A percentile compares a stretch with the other conserved stretches of the same genome.
phyloP scores from a whole-genome alignment of 192 early-diverging fungal genomes.

The Umbelopsis sp. region DNA sequence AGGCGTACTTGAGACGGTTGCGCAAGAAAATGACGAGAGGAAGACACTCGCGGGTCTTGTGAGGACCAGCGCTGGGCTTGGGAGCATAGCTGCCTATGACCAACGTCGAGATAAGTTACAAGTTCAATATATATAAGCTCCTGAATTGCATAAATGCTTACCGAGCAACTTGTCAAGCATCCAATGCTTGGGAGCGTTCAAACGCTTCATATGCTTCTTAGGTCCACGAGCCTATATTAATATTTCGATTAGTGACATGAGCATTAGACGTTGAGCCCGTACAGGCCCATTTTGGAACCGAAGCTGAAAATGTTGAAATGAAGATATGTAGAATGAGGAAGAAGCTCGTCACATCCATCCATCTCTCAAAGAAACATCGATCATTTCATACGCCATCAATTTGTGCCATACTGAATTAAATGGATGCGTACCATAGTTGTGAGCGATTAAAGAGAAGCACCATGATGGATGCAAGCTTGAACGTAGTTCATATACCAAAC shows the following conservation, averaged over 20 bases:
- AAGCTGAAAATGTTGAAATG: background rate
- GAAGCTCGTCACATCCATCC: background rate
- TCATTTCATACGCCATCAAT: background rate
- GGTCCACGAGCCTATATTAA: constrained; percentile 85
- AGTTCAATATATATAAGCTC: background rate
- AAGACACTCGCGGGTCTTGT: constrained; percentile 99
- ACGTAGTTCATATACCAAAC: background rate
- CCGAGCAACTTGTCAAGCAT: constrained; percentile 99
- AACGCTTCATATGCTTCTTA: constrained; percentile 99
- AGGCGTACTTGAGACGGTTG: constrained; percentile 99
- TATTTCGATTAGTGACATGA: too few species aligned
- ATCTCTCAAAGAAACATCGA: background rate
- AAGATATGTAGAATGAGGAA: background rate
- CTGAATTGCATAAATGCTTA: constrained; percentile 32
- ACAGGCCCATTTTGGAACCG: background rate
- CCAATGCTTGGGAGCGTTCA: constrained; percentile 99
- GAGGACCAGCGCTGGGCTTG: constrained; percentile 95
- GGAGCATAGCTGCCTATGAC: constrained; percentile 66
- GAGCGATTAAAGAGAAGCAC: constrained; percentile 19
- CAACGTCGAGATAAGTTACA: background rate
- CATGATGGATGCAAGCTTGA: background rate
- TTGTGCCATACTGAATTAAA: background rate
- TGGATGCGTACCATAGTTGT: constrained; percentile 5
- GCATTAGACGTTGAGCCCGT: too few species aligned
- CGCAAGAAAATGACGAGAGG: constrained; percentile 98